Evolutionary conservation across 2,329 filamentous ascomycete species (phyloP).

Genomic region (Knufia fluminis): DNA sequence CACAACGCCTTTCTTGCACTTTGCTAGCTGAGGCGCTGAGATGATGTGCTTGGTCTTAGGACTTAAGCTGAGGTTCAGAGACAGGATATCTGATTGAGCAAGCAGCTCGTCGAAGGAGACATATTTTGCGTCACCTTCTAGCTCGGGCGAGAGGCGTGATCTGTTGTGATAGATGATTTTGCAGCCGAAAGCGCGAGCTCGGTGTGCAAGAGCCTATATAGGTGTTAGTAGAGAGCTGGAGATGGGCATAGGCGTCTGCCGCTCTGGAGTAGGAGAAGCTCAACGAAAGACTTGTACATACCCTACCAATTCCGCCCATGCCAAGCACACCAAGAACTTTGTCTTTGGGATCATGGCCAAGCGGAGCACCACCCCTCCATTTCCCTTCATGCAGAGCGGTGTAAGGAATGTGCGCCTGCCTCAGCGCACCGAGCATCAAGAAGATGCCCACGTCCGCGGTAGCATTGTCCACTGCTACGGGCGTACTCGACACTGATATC

Average conservation of each 20-base stretch:
- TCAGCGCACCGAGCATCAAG: conserved; percentile 38
- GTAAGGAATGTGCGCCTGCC: conserved; percentile 35
- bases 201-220: conserved; percentile 35
- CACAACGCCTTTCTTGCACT: conserved; percentile 38
- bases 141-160: conserved; percentile 31
- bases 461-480: conserved; percentile 38
- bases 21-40: conserved; percentile 34
- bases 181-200: conserved; percentile 39
- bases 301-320: conserved; percentile 41
- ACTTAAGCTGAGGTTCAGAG: conserved; percentile 38
- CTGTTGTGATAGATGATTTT: conserved; percentile 41
- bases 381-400: conserved; percentile 33
- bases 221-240: not conserved
- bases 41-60: conserved; percentile 39
- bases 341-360: conserved; percentile 38
- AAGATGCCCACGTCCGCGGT: conserved; percentile 41
- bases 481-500: conserved; percentile 37
- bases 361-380: conserved; percentile 34
- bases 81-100: conserved; percentile 38
- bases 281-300: conserved; percentile 22
- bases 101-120: conserved; percentile 39
- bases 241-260: too few species aligned
- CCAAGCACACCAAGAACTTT: conserved; percentile 39
- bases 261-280: not conserved
- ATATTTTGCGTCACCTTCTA: conserved; percentile 35